Evolutionary conservation across 306 rosid species (phyloP).

Genomic region (Cyamopsis tetragonoloba): DNA sequence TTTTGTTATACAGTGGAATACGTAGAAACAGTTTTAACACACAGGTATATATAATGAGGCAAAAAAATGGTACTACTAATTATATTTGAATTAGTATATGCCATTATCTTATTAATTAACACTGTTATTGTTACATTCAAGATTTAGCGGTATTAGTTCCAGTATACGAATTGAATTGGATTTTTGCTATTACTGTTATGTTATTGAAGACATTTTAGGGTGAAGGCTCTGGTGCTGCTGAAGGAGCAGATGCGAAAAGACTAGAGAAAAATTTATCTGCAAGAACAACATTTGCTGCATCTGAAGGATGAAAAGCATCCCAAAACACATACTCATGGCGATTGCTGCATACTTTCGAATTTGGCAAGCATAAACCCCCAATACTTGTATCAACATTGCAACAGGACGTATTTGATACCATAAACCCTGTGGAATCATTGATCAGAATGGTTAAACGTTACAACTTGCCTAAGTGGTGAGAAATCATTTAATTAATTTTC

Average conservation of each 20-base stretch:
- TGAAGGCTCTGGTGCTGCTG: constrained; percentile 44
- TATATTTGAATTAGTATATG: background rate
- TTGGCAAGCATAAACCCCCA: constrained; percentile 86
- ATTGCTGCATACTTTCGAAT: constrained; percentile 60
- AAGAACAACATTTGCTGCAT: constrained; percentile 70
- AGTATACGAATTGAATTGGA: background rate
- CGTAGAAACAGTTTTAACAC: background rate
- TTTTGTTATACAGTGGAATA: background rate
- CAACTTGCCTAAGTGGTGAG: no score
- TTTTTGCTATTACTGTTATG: background rate
- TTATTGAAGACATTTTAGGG: background rate
- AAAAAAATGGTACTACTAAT: no score
- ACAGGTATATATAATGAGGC: no score
- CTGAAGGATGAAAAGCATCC: constrained; percentile 95
- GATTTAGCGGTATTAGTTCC: background rate
- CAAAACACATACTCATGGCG: constrained; percentile 70
- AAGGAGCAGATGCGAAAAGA: constrained; percentile 28
- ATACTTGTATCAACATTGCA: constrained; percentile 70
- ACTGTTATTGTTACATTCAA: background rate
- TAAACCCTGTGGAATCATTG: constrained; percentile 48
- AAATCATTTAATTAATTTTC: no score
- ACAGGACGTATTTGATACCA: constrained; percentile 75
- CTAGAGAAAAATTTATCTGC: constrained; percentile 54
- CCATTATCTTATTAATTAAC: background rate
- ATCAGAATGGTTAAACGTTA: no score